phyloP scores from a whole-genome alignment of 352 stramenopile species.

The Stephanocyclus meneghinianus region DNA sequence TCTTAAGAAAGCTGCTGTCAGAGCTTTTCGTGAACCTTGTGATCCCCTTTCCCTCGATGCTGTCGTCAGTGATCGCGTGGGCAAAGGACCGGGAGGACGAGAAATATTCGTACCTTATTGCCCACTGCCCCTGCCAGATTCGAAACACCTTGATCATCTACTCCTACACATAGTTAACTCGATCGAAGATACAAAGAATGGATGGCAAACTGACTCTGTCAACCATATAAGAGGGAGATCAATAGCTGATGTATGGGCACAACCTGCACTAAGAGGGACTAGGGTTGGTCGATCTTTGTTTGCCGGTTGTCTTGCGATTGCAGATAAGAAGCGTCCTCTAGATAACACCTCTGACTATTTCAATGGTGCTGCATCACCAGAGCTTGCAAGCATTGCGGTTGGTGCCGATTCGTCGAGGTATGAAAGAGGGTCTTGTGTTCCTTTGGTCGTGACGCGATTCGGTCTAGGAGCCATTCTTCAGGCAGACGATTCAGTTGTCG shows the following conservation, averaged over 20 bases:
- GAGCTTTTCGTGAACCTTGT: slow-evolving; percentile 49
- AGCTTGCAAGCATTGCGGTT: slow-evolving; percentile 73
- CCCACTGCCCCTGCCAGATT: slow-evolving; percentile 71
- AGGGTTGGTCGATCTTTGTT: slow-evolving; percentile 33
- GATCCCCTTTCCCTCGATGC: slow-evolving; percentile 35
- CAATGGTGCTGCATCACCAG: slow-evolving; percentile 67
- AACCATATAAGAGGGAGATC: neutral
- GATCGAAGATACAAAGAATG: slow-evolving; percentile 45
- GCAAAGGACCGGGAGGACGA: slow-evolving; percentile 16
- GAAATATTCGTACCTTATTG: slow-evolving; percentile 25
- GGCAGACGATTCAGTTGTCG: slow-evolving; percentile 62
- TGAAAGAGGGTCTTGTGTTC: slow-evolving; percentile 71
- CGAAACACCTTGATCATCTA: slow-evolving; percentile 72
- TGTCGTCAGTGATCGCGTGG: slow-evolving; percentile 8
- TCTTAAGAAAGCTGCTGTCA: slow-evolving; percentile 55
- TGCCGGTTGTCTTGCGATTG: slow-evolving; percentile 37
- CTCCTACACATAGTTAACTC: slow-evolving; percentile 61
- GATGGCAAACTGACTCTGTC: neutral
- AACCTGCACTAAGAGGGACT: neutral
- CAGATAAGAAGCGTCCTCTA: slow-evolving; percentile 51
- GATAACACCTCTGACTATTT: slow-evolving; percentile 76
- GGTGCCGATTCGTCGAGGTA: slow-evolving; percentile 78
- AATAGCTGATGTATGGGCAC: neutral
- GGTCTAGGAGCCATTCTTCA: slow-evolving; percentile 69
- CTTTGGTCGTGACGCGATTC: slow-evolving; percentile 79